phyloP scores from a whole-genome alignment of 495 filamentous ascomycete genomes.

The Poronia punctata region DNA sequence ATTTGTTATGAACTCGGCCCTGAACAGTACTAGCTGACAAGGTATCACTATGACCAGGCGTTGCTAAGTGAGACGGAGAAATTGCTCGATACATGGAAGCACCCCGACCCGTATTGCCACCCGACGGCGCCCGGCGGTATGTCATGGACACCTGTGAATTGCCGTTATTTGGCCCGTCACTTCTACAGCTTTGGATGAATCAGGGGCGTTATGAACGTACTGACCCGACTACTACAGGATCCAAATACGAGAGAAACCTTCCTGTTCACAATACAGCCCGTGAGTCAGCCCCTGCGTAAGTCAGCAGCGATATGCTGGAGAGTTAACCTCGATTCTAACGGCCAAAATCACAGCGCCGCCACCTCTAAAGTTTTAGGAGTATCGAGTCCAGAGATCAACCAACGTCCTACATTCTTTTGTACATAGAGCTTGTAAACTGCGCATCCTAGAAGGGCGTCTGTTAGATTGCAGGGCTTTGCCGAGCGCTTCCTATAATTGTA shows the following conservation, averaged over 20 bases:
- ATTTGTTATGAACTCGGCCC: too few species aligned
- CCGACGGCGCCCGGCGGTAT: constrained; percentile 92
- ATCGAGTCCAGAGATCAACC: constrained; percentile 6
- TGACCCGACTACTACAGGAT: constrained; percentile 49
- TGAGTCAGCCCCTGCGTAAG: constrained; percentile 47
- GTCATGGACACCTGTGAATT: constrained; percentile 19
- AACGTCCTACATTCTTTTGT: constrained; percentile 11
- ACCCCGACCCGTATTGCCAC: constrained; percentile 83
- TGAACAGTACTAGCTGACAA: not conserved
- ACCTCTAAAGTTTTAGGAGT: constrained; percentile 36
- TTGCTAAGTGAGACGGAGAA: constrained; percentile 82
- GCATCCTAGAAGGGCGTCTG: too few species aligned
- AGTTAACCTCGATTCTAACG: constrained; percentile 8
- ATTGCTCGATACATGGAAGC: constrained; percentile 88
- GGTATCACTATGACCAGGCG: constrained; percentile 40
- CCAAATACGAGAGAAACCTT: constrained; percentile 93
- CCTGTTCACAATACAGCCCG: constrained; percentile 70
- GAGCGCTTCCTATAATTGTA: too few species aligned
- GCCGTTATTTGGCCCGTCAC: too few species aligned
- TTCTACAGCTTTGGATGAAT: not conserved
- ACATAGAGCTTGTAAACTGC: constrained; percentile 20
- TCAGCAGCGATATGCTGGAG: not conserved
- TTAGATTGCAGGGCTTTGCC: too few species aligned
- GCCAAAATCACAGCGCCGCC: constrained; percentile 32
- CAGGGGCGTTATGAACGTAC: constrained; percentile 9